Base-by-base conservation (phyloP, 306 rosid genomes). In the Myrica gale region DNA sequence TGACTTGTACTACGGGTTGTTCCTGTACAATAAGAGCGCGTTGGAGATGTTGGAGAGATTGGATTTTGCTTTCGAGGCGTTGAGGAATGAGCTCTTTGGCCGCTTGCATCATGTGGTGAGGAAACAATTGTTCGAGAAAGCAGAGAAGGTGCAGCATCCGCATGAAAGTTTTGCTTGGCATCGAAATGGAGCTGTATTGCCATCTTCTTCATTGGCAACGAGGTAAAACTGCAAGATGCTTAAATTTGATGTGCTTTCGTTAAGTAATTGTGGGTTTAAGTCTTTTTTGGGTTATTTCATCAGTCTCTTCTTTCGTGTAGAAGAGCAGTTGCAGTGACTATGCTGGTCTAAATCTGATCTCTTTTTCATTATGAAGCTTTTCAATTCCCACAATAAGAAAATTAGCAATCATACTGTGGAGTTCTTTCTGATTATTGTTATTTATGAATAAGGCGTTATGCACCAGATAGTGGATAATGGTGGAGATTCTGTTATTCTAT, bases 1-100 rank as follows among this genome's bases (percentile, higher is more conserved):
- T 81, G 97, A 92, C 85, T 79, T 92, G 72, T 92, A 87, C 12
- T 92, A 92, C 42, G 97, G 97, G 10, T 43, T 90, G 83, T 92
- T 92, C 69, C 69, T 92, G 90, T 93, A 84, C 61, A 93, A 91
- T 47, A 83, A 85, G 68, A 91, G 85, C 41, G 88, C 98, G 2
- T 42, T 89, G 74, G 90, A 89, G 80, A 80, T 87, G 92, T 66
- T 93, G 78, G 89, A 89, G 86, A 83, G 76, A 71, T 78, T 93
- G 86, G 97, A 88, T 83, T 80, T 79, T 62, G 98, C 97, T 71
- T 93, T 91, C 45, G 96, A 85, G 91, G 87, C 80, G 1, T 44
- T 93, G 79, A 85, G 87, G 80, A 86, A 86, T 69, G 90, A 89
- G 79, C 91, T 89, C 19, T 78, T 89, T n/a, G 90, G 84, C 67